Evolutionary conservation across 495 filamentous ascomycete genomes (phyloP), one percentile per base, ranked within the genome.

Genomic region (Penicillium herquei): DNA sequence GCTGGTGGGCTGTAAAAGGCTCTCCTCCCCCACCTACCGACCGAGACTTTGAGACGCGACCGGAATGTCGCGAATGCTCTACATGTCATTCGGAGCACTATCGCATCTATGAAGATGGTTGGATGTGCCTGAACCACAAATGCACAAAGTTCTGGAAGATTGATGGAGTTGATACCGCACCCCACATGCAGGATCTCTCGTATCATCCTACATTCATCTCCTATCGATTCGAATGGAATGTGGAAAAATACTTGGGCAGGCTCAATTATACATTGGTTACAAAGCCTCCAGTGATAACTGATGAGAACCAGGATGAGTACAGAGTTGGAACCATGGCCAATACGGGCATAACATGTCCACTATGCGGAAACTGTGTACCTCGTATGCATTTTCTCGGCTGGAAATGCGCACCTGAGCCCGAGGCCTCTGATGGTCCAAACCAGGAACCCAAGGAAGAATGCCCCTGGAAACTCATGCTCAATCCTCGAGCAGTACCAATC

Each of bases 1-100:
- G 88, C 39, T 95, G 91, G 91, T 92, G 87, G 87, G 69, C 81
- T n/a, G 68, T 75, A 0, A 65, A 69, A 39, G 66, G 60, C 13
- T 68, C 68, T 9, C 52, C 59, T 9, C 35, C 61, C 14, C 54
- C 66, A 2, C 8, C 34, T 37, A 37, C 9, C 12, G 34, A 37
- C 8, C 8, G 34, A 37, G 57, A 74, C 49, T 68, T 59, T 35
- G 33, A 58, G 17, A 42, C 30, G 4, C 55, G 58, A 13, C 49
- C 64, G 9, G 10, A 80, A 62, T 56, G 1, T 0, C 1, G n/a
- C 0, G 45, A 50, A 7, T 88, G 85, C 52, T 3, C 11, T 5
- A 16, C 1, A 11, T 87, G 85, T 54, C 40, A 41, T 1, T 37
- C 58, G 1, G 34, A 52, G 1, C 80, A 70, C 33, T 59, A 62